Evolutionary conservation across 176 grass and related monocot genomes (phyloP).

Genomic region (Alopecurus myosuroides): DNA sequence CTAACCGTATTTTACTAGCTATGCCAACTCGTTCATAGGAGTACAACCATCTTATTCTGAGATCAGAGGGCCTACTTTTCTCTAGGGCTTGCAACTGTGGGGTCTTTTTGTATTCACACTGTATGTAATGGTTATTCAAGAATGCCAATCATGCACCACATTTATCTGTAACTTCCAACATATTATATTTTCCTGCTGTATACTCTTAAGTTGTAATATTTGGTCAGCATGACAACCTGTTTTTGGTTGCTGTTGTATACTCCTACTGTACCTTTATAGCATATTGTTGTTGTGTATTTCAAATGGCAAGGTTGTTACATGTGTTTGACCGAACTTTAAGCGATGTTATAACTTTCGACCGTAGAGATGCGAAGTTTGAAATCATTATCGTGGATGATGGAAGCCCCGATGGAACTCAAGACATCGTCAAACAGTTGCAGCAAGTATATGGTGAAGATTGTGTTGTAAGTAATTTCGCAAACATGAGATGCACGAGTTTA

Average conservation of each 20-base stretch:
- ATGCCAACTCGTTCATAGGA: not conserved
- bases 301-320: not conserved
- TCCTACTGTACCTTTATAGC: not conserved
- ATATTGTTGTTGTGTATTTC: not conserved
- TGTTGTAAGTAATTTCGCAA: conserved; percentile 56
- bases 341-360: not conserved
- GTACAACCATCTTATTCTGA: not conserved
- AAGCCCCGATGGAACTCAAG: conserved; percentile 98
- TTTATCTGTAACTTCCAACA: not conserved
- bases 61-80: not conserved
- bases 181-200: not conserved
- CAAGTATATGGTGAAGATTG: conserved; percentile 84
- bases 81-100: not conserved
- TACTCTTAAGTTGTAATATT: not conserved
- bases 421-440: conserved; percentile 89
- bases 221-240: not conserved
- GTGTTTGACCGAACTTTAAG: not conserved
- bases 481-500: not conserved
- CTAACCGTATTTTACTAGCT: not conserved
- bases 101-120: not conserved
- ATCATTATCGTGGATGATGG: conserved; percentile 97
- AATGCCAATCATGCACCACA: not conserved
- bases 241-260: not conserved
- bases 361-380: conserved; percentile 79
- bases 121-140: not conserved